These are phyloP conservation scores for Cladobotryum mycophilum DNA, from an alignment of 2,329 filamentous ascomycete species.

Conservation along the genomic window DNA sequence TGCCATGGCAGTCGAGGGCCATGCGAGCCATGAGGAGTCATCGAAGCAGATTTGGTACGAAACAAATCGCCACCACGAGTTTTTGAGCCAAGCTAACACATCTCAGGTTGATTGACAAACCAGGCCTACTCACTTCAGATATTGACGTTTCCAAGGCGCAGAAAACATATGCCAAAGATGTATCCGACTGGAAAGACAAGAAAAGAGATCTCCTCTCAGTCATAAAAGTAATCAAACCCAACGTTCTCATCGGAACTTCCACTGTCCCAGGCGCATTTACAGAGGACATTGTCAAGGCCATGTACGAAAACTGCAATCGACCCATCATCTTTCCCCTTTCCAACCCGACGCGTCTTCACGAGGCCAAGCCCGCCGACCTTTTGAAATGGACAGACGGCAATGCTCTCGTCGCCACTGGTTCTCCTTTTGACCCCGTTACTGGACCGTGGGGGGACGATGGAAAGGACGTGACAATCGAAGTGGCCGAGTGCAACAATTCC, in stretches of 20 bases:
- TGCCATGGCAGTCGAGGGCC: constrained; percentile 64
- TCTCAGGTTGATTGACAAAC: constrained; percentile 70
- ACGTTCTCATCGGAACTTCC: constrained; percentile 78
- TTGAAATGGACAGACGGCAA: constrained; percentile 72
- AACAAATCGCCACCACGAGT: background rate
- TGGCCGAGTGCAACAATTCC: constrained; percentile 84
- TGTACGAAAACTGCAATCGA: constrained; percentile 64
- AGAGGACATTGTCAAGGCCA: constrained; percentile 64
- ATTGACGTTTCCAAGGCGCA: constrained; percentile 62
- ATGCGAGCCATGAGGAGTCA: constrained; percentile 66
- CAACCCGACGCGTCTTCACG: constrained; percentile 78
- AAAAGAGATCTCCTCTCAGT: constrained; percentile 57
- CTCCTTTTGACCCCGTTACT: constrained; percentile 70
- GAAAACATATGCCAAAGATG: constrained; percentile 56
- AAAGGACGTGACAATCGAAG: constrained; percentile 37
- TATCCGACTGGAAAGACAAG: constrained; percentile 55
- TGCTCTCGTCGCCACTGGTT: constrained; percentile 76
- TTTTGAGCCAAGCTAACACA: background rate
- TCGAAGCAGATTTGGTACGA: constrained; percentile 69
- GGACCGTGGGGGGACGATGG: constrained; percentile 47
- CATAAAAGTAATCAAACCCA: constrained; percentile 65
- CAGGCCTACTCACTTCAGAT: constrained; percentile 63
- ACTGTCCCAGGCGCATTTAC: constrained; percentile 74
- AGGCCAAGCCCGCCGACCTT: constrained; percentile 71
- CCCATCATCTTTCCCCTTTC: constrained; percentile 79